Percentiles rank a stretch among this genome's conserved stretches.
Evolutionary conservation across 305 asterid species (phyloP).

Genomic region (Striga hermonthica): DNA sequence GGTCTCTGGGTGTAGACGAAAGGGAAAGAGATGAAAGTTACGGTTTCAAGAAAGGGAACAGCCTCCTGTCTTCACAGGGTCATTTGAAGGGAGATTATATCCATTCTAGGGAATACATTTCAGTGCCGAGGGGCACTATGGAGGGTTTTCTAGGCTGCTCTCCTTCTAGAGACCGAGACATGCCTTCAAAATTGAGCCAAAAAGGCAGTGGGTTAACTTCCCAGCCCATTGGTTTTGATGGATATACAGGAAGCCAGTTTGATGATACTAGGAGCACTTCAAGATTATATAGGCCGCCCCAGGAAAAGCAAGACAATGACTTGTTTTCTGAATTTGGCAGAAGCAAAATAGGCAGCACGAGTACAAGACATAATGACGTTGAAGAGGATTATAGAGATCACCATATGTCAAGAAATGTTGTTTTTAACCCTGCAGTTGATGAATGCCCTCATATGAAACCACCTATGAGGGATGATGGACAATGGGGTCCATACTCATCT

Average conservation of each 20-base stretch:
- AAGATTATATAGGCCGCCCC: conserved; percentile 37
- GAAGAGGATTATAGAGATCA: conserved; percentile 40
- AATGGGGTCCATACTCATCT: conserved; percentile 35
- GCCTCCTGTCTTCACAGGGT: conserved; percentile 31
- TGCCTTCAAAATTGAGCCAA: conserved; percentile 32
- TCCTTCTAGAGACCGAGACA: conserved; percentile 30
- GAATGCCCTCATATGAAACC: conserved; percentile 35
- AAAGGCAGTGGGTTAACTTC: conserved; percentile 32
- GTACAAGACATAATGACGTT: conserved; percentile 32
- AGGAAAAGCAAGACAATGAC: conserved; percentile 35
- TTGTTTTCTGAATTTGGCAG: conserved; percentile 34
- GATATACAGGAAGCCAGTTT: conserved; percentile 35
- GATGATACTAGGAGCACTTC: conserved; percentile 38
- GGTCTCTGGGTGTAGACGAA: conserved; percentile 31
- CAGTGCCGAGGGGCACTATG: conserved; percentile 26
- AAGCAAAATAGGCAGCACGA: conserved; percentile 26
- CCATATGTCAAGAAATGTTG: conserved; percentile 35
- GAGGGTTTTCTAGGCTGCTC: conserved; percentile 36
- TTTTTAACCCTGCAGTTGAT: conserved; percentile 32
- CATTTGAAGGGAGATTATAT: conserved; percentile 35
- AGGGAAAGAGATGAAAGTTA: conserved; percentile 30
- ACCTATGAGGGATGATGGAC: conserved; percentile 34
- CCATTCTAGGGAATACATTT: conserved; percentile 34
- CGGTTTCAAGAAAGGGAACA: conserved; percentile 34
- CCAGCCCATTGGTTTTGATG: conserved; percentile 36